Evolutionary conservation across 768 basidiomycete genomes (phyloP), one percentile per base, ranked within the genome.

Genomic region (Lactarius tabidus): DNA sequence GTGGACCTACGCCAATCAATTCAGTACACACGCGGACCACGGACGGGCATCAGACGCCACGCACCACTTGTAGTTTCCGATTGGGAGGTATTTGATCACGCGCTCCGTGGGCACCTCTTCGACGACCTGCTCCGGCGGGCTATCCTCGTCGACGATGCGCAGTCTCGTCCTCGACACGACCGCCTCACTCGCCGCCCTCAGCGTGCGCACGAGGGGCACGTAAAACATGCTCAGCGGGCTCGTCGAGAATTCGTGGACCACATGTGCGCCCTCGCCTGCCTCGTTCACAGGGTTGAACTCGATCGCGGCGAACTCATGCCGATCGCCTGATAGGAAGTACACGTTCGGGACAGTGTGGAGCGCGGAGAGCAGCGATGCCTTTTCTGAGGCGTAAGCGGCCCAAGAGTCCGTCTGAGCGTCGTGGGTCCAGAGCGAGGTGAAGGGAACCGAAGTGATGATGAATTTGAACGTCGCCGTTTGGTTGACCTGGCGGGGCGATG

Each of bases 251-350:
- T 91, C 90, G 52, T 78, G 74, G 31, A 89, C 79, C 9, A 77
- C 68, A 66, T 85, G 77, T 6, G 74, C 68, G 38, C 48, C 48
- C 0, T 4, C 8, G 51, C 72, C 59, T 18, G 20, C 57, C 59
- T 73, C 62, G 66, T 77, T 72, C 52, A 74, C 67, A 64, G 79
- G 70, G 60, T 77, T 79, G 72, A 85, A 88, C 74, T 87, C 84
- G 68, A 90, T 81, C 6, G 83, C 84, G 1, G 89, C 89, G 70
- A 91, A 91, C 75, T 91, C 90, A 73, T 92, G 90, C 26, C 90
- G 80, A 72, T 91, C 90, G 9, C 89, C 90, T 2, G 85, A 86
- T 53, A 91, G 75, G 58, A 91, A 72, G 71, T 88, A 75, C 54
- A 90, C 83, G 70, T 91, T 91, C 0, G 88, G 87, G 14, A 91